These are phyloP conservation scores for Excoecaria cochinchinensis DNA, from an alignment of 345 rosid genomes.

Conservation along the genomic window DNA sequence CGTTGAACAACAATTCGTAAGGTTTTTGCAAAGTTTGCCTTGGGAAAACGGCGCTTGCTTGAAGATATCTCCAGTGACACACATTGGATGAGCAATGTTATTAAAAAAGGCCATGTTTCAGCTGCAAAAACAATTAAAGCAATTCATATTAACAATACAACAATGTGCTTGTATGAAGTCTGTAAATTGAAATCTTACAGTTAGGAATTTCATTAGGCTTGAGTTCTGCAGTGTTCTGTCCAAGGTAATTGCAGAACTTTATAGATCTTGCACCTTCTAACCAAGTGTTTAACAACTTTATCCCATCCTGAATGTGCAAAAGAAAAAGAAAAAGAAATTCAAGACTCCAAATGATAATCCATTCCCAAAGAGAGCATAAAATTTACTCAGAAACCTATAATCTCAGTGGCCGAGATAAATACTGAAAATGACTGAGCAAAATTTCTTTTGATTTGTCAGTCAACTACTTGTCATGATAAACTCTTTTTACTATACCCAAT, in stretches of 20 bases:
- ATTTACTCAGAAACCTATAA: background rate
- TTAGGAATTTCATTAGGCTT: conserved; percentile 67
- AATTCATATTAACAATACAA: conserved; percentile 3
- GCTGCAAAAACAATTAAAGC: conserved; percentile 51
- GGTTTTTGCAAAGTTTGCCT: conserved; percentile 60
- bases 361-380: background rate
- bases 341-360: background rate
- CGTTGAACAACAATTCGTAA: conserved; percentile 67
- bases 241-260: conserved; percentile 63
- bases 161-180: background rate
- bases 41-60: conserved; percentile 70
- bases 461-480: background rate
- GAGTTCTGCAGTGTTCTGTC: conserved; percentile 62
- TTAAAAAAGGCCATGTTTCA: conserved; percentile 86
- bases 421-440: background rate
- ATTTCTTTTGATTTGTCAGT: background rate
- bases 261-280: conserved; percentile 65
- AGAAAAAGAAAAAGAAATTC: background rate
- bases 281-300: conserved; percentile 79
- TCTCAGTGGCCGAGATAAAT: background rate
- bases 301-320: conserved; percentile 58
- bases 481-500: background rate
- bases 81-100: conserved; percentile 61
- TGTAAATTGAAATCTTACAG: conserved; percentile 40
- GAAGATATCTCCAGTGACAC: conserved; percentile 69